A percentile compares a stretch with the other conserved stretches of the same genome.
Evolutionary conservation across 1,284 basidiomycete genomes (phyloP).

Genomic region (Sporisorium reilianum): DNA sequence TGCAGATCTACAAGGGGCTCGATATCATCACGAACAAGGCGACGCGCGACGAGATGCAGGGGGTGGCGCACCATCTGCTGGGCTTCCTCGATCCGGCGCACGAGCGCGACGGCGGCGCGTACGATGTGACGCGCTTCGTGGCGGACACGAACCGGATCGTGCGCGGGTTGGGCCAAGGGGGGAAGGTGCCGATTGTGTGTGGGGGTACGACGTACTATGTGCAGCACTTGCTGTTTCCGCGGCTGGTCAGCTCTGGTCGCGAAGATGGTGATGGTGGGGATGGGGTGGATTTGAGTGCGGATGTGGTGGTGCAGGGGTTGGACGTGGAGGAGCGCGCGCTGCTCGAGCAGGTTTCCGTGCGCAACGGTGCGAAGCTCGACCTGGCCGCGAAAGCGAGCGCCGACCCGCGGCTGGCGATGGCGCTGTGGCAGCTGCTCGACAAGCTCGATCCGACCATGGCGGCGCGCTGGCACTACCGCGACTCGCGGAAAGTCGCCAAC

Average conservation of each 20-base stretch:
- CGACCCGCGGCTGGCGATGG: conserved; percentile 56
- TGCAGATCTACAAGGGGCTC: conserved; percentile 96
- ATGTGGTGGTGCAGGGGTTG: conserved; percentile 6
- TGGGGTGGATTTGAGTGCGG: conserved; percentile 6
- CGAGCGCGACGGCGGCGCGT: conserved; percentile 73
- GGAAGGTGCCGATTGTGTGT: conserved; percentile 84
- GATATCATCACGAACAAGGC: conserved; percentile 97
- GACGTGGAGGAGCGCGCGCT: conserved; percentile 3
- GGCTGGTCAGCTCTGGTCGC: conserved; percentile 57
- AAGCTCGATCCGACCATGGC: conserved; percentile 82
- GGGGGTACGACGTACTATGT: conserved; percentile 98
- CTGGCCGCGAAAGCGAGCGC: conserved; percentile 3
- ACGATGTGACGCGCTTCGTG: conserved; percentile 73
- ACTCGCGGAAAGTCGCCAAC: conserved; percentile 88
- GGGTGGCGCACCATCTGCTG: conserved; percentile 89
- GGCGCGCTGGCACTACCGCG: conserved; percentile 92
- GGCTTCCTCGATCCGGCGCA: conserved; percentile 85
- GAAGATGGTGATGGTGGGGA: background rate
- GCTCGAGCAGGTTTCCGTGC: conserved; percentile 7
- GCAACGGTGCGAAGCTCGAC: conserved; percentile 13
- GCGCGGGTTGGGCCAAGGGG: background rate
- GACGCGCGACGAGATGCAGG: conserved; percentile 79
- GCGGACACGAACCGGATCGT: conserved; percentile 63
- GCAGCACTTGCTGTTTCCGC: conserved; percentile 79
- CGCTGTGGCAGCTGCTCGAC: conserved; percentile 78